Conservation (phyloP, 2,329 filamentous ascomycete species). For the Microcera coccophila region DNA sequence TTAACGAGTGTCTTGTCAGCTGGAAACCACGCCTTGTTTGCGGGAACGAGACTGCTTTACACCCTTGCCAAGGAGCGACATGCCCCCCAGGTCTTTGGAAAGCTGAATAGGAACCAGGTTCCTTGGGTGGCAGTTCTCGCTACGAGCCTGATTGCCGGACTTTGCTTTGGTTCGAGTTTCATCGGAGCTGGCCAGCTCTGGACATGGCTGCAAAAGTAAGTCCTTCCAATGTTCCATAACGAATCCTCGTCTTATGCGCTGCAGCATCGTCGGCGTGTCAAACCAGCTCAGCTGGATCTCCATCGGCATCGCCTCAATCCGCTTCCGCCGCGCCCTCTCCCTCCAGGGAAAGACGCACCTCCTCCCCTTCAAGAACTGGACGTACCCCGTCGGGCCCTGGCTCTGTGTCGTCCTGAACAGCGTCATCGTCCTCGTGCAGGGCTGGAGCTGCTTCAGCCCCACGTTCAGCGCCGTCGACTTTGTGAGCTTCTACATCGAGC, state of each 20-base stretch:
- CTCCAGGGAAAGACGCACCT: conserved; percentile 57
- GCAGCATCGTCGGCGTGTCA: conserved; percentile 59
- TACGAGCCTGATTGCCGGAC: conserved; percentile 53
- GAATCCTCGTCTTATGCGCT: conserved; percentile 14
- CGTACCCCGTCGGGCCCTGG: conserved; percentile 60
- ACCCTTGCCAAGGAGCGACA: conserved; percentile 42
- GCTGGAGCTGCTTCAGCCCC: conserved; percentile 60
- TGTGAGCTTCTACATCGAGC: conserved; percentile 60
- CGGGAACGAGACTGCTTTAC: conserved; percentile 33
- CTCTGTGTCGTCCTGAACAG: conserved; percentile 53
- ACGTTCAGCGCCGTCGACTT: conserved; percentile 56
- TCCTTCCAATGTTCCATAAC: neutral
- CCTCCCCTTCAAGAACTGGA: conserved; percentile 64
- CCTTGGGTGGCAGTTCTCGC: conserved; percentile 43
- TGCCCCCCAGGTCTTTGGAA: conserved; percentile 52
- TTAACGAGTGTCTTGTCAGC: conserved; percentile 36
- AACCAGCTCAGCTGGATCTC: conserved; percentile 65
- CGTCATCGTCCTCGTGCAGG: conserved; percentile 60
- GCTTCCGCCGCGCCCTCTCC: conserved; percentile 57
- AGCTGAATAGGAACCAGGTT: conserved; percentile 33
- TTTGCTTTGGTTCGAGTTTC: conserved; percentile 63
- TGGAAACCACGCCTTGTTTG: conserved; percentile 37
- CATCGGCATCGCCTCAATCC: conserved; percentile 61
- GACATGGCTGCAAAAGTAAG: conserved; percentile 63
- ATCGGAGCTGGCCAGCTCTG: conserved; percentile 63